Evolutionary conservation across 1,284 basidiomycete species (phyloP).

Genomic region (Puccinia novopanici): DNA sequence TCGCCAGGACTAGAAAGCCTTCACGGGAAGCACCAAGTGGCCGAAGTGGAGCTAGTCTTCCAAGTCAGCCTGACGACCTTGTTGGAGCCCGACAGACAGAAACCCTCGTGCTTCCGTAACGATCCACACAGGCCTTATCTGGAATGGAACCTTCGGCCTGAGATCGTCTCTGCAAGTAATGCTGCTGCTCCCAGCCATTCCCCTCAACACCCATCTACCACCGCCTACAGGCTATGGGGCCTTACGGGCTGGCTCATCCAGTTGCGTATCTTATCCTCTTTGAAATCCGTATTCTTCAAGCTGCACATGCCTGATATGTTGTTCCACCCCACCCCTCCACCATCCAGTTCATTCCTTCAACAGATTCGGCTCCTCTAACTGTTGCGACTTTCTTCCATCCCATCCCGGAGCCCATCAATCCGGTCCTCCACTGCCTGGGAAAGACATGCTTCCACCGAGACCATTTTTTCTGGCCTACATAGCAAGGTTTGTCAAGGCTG

Average conservation of each 20-base stretch:
- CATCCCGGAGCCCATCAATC: background rate
- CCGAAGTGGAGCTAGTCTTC: constrained; percentile 30
- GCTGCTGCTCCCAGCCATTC: background rate
- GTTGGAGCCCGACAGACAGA: constrained; percentile 10
- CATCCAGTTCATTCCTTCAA: constrained; percentile 20
- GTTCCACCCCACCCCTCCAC: background rate
- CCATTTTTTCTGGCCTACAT: background rate
- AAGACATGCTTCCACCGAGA: background rate
- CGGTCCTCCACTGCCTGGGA: background rate
- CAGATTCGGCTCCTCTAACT: background rate
- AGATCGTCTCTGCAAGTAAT: background rate
- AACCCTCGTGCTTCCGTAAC: background rate
- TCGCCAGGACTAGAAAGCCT: constrained; percentile 19
- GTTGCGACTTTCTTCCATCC: background rate
- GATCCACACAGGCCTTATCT: constrained; percentile 23
- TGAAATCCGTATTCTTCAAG: background rate
- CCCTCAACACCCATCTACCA: background rate
- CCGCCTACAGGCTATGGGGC: constrained; percentile 33
- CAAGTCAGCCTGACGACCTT: constrained; percentile 22
- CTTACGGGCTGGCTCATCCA: constrained; percentile 43
- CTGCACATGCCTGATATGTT: background rate
- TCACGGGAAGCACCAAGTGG: constrained; percentile 12
- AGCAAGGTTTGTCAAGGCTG: background rate
- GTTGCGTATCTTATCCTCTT: constrained; percentile 1
- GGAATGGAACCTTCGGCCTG: constrained; percentile 34